Evolutionary conservation across 768 basidiomycete species (phyloP), one percentile per base, ranked within the genome.

Genomic region (Pholiota molesta): DNA sequence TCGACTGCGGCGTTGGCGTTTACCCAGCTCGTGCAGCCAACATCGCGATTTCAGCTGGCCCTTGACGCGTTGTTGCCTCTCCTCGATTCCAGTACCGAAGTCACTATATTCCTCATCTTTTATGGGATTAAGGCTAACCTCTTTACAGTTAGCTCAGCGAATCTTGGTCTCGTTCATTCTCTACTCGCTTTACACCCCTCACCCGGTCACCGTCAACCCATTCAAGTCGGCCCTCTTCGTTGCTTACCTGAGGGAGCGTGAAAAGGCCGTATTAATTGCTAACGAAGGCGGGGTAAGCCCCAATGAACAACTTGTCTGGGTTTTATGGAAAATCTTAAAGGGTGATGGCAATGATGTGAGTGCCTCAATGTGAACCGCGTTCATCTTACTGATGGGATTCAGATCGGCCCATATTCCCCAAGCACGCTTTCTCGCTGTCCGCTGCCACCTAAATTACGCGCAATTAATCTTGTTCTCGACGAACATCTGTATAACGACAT

Each of bases 351-450:
- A 86, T 62, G 91, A 93, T 79, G 91, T 92, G 64, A 66, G 86
- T 80, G 37, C 54, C n/a, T 23, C 58, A 51, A 13, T 16, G 52
- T 26, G 29, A 60, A 26, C 29, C 39, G 44, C 45, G 49, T 33
- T 52, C 39, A 61, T 29, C 52, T 57, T 52, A 29, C 57, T 57
- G 51, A 61, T 23, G 11, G 28, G 39, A 44, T 61, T n/a, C 44
- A 93, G 91, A 90, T 94, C 74, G 91, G 88, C 65, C 89, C 91
- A 62, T 92, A 90, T 78, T 88, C 91, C 66, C 90, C 91, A 33
- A 86, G 79, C 68, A 87, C 87, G 5, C 77, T 93, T 65, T 88
- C 90, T 29, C 82, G 85, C 69, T 90, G 88, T n/a, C 86, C 89
- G 13, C 78, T 92, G 55, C 90, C 90, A 31, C 84, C 90, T 62